Evolutionary conservation across 257 asterid genomes (phyloP).

Genomic region (Cruciata laevipes): DNA sequence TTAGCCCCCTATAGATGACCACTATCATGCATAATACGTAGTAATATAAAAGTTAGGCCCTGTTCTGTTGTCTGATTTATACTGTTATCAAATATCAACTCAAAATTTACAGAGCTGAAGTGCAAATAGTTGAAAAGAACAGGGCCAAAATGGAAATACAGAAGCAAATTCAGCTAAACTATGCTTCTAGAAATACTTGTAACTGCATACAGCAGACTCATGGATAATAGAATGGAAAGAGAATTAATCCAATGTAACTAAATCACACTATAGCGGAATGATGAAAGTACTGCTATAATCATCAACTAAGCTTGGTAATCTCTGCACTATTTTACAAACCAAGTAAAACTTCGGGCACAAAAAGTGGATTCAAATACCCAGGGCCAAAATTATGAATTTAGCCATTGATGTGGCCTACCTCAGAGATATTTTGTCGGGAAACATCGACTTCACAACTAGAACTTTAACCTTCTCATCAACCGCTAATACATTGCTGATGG

Average conservation of each 20-base stretch:
- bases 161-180: not conserved
- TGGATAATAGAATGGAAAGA: not conserved
- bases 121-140: not conserved
- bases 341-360: not conserved
- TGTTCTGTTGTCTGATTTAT: not conserved
- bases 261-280: not conserved
- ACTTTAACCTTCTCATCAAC: conserved; percentile 80
- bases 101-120: not conserved
- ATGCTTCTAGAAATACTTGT: not conserved
- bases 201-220: not conserved
- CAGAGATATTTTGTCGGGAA: conserved; percentile 76
- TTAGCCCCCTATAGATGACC: conserved; percentile 1
- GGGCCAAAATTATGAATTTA: not conserved
- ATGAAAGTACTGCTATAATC: not conserved
- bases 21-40: not conserved
- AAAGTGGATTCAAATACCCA: not conserved
- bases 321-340: not conserved
- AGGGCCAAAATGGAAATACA: not conserved
- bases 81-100: not conserved
- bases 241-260: not conserved
- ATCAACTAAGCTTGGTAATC: not conserved
- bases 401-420: conserved; percentile 39
- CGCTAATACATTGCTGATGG: conserved; percentile 59
- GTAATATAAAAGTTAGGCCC: not conserved
- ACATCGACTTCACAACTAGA: conserved; percentile 65